A percentile compares a stretch with the other conserved stretches of the same genome.
Evolutionary conservation across 129 eudicot genomes (phyloP).

Genomic region (Helichrysum umbraculigerum): DNA sequence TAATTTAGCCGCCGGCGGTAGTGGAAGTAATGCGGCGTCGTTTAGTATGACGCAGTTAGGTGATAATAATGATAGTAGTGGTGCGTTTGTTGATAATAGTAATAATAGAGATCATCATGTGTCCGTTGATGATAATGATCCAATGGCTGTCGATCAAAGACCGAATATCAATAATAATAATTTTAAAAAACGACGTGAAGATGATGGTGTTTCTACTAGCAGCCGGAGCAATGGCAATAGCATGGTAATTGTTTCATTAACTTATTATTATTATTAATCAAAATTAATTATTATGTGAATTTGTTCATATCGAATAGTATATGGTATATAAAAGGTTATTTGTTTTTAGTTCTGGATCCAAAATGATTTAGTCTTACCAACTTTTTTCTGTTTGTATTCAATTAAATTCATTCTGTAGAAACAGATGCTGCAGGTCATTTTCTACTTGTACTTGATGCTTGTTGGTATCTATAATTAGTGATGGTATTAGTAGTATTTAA

Average conservation of each 20-base stretch:
- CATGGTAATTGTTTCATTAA: constrained; percentile 33
- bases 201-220: constrained; percentile 71
- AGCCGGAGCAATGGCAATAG: constrained; percentile 55
- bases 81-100: constrained; percentile 32
- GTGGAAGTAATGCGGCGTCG: constrained; percentile 30
- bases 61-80: constrained; percentile 25
- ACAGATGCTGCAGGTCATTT: constrained; percentile 21
- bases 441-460: constrained; percentile 11
- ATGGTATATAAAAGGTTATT: background rate
- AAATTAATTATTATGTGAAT: background rate
- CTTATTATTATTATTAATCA: background rate
- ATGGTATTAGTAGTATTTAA: background rate
- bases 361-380: constrained; percentile 16
- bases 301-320: background rate
- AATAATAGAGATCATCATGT: constrained; percentile 33
- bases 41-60: constrained; percentile 36
- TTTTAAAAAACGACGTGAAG: constrained; percentile 54
- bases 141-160: constrained; percentile 51
- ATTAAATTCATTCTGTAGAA: constrained; percentile 20
- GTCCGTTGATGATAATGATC: constrained; percentile 39
- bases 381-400: constrained; percentile 25
- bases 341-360: constrained; percentile 13
- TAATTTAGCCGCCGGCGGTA: constrained; percentile 34
- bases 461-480: background rate
- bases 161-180: constrained; percentile 24